Evolutionary conservation across 2,329 filamentous ascomycete genomes (phyloP).

Genomic region (Teratosphaeria viscida): DNA sequence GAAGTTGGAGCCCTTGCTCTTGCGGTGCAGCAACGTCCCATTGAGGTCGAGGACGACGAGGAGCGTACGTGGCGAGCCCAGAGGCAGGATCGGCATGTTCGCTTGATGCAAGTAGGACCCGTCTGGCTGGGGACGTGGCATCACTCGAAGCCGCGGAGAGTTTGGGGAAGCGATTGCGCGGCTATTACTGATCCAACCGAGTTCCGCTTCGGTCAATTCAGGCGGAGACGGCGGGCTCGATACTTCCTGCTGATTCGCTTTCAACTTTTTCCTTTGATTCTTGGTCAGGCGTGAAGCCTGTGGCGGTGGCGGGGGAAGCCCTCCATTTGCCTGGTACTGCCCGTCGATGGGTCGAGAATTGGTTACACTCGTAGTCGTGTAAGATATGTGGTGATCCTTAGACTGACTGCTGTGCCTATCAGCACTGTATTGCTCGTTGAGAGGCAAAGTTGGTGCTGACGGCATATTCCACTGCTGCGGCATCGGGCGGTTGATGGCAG

Average conservation of each 20-base stretch:
- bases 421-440: not conserved
- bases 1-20: conserved; percentile 8
- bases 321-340: not conserved
- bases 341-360: not conserved
- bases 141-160: not conserved
- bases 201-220: not conserved
- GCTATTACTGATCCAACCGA: not conserved
- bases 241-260: not conserved
- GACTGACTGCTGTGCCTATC: not conserved
- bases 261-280: not conserved
- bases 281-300: not conserved
- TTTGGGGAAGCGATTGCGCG: not conserved
- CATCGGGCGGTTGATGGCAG: not conserved
- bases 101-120: conserved; percentile 12
- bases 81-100: conserved; percentile 2
- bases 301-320: not conserved
- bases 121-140: conserved; percentile 15
- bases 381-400: not conserved
- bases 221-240: not conserved
- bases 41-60: conserved; percentile 88
- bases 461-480: not conserved
- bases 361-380: not conserved
- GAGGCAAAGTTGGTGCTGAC: not conserved
- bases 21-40: conserved; percentile 71
- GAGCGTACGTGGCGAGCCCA: conserved; percentile 32